A percentile compares a stretch with the other conserved stretches of the same genome.
Conservation (phyloP, 208 protist species). For the Trypanosoma vivax region DNA sequence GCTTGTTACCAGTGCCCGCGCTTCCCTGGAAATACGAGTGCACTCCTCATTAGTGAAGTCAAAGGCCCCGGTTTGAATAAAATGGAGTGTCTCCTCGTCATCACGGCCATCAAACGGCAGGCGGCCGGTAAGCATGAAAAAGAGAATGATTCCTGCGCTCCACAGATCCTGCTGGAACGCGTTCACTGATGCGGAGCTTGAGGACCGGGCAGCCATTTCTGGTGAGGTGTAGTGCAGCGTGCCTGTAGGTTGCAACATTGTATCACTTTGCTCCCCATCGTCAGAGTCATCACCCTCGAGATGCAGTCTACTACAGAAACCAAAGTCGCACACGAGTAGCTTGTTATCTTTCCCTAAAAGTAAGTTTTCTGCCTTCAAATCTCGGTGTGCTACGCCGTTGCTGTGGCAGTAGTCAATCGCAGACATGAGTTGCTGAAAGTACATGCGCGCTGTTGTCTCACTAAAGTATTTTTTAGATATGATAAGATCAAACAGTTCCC, state of each 20-base stretch:
- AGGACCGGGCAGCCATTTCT: slow-evolving; percentile 20
- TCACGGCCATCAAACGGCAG: slow-evolving; percentile 94
- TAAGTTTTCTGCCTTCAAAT: slow-evolving; percentile 90
- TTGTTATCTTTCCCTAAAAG: slow-evolving; percentile 61
- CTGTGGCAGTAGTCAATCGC: slow-evolving; percentile 93
- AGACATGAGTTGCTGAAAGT: slow-evolving; percentile 93
- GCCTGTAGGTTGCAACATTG: slow-evolving; percentile 25
- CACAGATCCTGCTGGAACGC: slow-evolving; percentile 88
- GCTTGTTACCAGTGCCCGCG: slow-evolving; percentile 39
- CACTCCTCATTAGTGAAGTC: slow-evolving; percentile 65
- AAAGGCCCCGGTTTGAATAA: slow-evolving; percentile 61
- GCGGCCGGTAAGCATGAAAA: slow-evolving; percentile 92
- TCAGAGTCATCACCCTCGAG: slow-evolving; percentile 39
- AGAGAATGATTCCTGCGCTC: slow-evolving; percentile 89
- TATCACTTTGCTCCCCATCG: slow-evolving; percentile 31
- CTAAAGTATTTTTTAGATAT: slow-evolving; percentile 71
- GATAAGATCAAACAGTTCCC: slow-evolving; percentile 94
- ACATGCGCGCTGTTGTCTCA: slow-evolving; percentile 79
- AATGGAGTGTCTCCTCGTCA: slow-evolving; percentile 92
- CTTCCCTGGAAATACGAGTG: slow-evolving; percentile 51
- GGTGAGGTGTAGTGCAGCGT: slow-evolving; percentile 85
- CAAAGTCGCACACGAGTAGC: slow-evolving; percentile 88
- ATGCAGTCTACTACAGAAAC: slow-evolving; percentile 59
- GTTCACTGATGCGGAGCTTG: slow-evolving; percentile 21
- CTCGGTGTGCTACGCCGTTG: slow-evolving; percentile 78